Evolutionary conservation across 2,329 filamentous ascomycete genomes (phyloP), one percentile per base, ranked within the genome.

Genomic region (Verticillium nonalfalfae): DNA sequence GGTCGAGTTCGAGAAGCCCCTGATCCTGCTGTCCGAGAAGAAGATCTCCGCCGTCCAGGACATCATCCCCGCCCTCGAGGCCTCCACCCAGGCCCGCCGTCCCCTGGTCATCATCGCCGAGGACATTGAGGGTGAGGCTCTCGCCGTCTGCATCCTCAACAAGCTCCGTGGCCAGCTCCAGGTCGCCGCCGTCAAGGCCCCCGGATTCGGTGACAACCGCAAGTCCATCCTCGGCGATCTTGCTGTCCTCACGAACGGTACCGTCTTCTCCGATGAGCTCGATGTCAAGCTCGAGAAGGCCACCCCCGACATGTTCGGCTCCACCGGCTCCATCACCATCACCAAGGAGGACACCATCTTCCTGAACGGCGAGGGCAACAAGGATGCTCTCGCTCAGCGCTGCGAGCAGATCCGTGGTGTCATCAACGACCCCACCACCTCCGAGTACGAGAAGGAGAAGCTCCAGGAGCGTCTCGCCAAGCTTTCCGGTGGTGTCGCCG

Each of bases 361-460:
- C 74, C 87, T 99, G 66, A 99, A 99, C 79, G 95, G 95, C 61
- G 93, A 97, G 73, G 95, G 95, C 67, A 90, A 82, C 88, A 97
- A 98, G 86, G 95, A 99, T 74, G 78, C 85, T 68, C 96, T 99
- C 72, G 80, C 90, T 67, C 93, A 97, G 85, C 91, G 95, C 76
- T 98, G 95, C 81, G 95, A 99, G 82, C 95, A 99, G 85, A 99
- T 99, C 79, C 93, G 95, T 70, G 93, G 94, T 69, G 93, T 98
- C 79, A 97, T 97, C 83, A 85, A 83, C 65, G 95, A 99, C 81
- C 90, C 94, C 68, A 89, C 86, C 70, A 99, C 95, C 67, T 97
- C 93, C 57, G 95, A 99, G 74, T 99, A 99, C 81, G 95, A 99
- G 87, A 98, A 97, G 87, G 95, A 99, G 90, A 99, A 99, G 88